These are phyloP conservation scores for Microcyclospora pomicola DNA, from an alignment of 2,329 filamentous ascomycete species.

Conservation along the genomic window DNA sequence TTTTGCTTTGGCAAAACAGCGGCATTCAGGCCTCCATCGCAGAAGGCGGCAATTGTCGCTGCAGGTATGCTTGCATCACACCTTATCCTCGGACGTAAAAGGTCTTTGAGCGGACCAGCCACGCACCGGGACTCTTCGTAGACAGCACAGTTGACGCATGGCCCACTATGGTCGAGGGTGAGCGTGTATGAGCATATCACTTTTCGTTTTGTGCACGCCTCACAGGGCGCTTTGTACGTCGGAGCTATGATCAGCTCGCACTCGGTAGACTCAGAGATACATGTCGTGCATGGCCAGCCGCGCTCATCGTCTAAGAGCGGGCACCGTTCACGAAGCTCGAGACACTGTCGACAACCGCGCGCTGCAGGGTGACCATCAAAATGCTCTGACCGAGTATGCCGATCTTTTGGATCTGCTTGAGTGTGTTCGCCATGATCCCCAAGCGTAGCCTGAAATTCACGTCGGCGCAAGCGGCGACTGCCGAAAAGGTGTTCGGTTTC, in stretches of 20 bases:
- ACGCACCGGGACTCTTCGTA: slow-evolving; percentile 19
- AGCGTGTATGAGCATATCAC: slow-evolving; percentile 22
- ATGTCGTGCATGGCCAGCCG: slow-evolving; percentile 25
- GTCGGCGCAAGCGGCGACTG: too few species aligned
- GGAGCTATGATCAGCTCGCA: slow-evolving; percentile 25
- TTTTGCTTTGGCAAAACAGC: too few species aligned
- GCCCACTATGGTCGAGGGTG: slow-evolving; percentile 14
- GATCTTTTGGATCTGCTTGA: background rate
- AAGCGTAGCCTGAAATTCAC: too few species aligned
- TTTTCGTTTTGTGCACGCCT: slow-evolving; percentile 19
- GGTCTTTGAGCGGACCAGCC: slow-evolving; percentile 23
- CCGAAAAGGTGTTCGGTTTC: too few species aligned
- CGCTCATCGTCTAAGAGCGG: slow-evolving; percentile 22
- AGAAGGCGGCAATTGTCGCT: too few species aligned
- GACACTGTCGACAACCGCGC: slow-evolving; percentile 22
- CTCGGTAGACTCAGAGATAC: slow-evolving; percentile 16
- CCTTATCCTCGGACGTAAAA: slow-evolving; percentile 2
- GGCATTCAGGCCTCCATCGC: too few species aligned
- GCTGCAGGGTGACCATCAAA: slow-evolving; percentile 14
- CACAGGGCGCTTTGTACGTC: slow-evolving; percentile 22
- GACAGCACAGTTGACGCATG: slow-evolving; percentile 21
- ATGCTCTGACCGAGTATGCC: slow-evolving; percentile 3
- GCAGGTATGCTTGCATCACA: too few species aligned
- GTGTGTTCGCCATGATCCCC: too few species aligned
- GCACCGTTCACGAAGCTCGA: slow-evolving; percentile 17